Evolutionary conservation across 2,329 filamentous ascomycete species (phyloP), one percentile per base, ranked within the genome.

Genomic region (Tolypocladium ophioglossoides): DNA sequence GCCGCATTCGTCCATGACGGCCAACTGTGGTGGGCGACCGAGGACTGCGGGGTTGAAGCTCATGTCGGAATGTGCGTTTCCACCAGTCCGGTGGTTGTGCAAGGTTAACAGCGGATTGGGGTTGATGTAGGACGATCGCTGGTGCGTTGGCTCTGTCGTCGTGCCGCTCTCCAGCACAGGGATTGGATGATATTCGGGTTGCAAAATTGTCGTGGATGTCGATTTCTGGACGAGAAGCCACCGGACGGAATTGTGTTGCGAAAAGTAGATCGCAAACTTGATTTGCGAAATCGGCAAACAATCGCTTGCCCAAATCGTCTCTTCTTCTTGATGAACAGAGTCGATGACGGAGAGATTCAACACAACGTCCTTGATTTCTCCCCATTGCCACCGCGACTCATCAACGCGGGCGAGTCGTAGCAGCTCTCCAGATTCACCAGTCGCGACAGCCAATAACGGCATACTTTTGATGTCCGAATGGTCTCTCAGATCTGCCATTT

Each of bases 1-100:
- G 1, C 86, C 86, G 37, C 70, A 70, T 52, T 81, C 74, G 61
- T 91, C 85, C 20, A 91, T 73, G 30, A 90, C 72, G 18, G 77
- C 84, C 52, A 91, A 69, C 61, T 87, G 84, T 1, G 81, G 77
- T 74, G 80, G 65, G 70, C 79, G 58, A 55, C 70, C 64, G 20
- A 56, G 59, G 6, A 63, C 63, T 4, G 68, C 67, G 0, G 85
- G 80, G 58, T 84, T 85, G 64, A 91, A 87, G 0, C 79, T 69
- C 3, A 87, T 72, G 66, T 91, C 84, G 0, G 76, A 76, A 61
- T 88, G 84, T 0, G 74, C 63, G 34, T 68, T 70, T 1, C 78
- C 78, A 2, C 79, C 82, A 0, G 80, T 84, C 34, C 78, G 68
- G 2, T 73, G 64, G 16, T 72, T 71, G 0, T 71, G 66, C n/a